Percentiles rank a stretch among this genome's conserved stretches.
These are phyloP conservation scores for Aureobasidium sp. DNA, from an alignment of 2,329 filamentous ascomycete genomes.

Conservation along the genomic window DNA sequence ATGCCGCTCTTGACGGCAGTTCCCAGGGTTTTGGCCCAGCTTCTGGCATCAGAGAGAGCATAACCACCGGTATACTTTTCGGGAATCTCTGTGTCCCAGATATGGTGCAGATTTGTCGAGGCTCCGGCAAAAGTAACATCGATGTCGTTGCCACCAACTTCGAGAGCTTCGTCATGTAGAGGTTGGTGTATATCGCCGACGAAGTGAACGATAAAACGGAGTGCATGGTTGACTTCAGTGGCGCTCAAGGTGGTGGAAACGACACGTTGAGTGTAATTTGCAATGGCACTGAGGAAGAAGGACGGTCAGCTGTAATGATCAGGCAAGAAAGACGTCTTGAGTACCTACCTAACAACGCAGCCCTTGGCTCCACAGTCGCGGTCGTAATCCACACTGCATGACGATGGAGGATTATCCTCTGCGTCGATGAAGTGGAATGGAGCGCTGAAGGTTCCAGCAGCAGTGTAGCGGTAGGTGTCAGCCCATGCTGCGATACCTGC, in stretches of 20 bases:
- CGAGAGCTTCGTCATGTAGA: constrained; percentile 61
- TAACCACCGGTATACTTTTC: constrained; percentile 47
- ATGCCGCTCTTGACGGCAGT: constrained; percentile 42
- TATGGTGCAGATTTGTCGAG: constrained; percentile 47
- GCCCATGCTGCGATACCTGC: constrained; percentile 62
- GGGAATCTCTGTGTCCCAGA: constrained; percentile 51
- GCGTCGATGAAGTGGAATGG: constrained; percentile 60
- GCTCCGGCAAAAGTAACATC: constrained; percentile 48
- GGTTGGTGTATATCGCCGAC: constrained; percentile 82
- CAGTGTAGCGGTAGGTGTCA: constrained; percentile 55
- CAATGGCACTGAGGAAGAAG: constrained; percentile 53
- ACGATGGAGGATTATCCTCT: constrained; percentile 47
- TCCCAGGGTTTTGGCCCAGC: constrained; percentile 43
- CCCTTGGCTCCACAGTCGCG: constrained; percentile 57
- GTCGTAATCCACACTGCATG: constrained; percentile 54
- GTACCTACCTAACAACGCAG: constrained; percentile 46
- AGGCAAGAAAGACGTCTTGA: too few relatives aligned
- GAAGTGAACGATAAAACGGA: constrained; percentile 59
- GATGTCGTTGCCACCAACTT: constrained; percentile 49
- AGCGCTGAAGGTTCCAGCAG: constrained; percentile 53
- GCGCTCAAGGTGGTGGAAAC: constrained; percentile 33
- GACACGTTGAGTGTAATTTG: constrained; percentile 55
- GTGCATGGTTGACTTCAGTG: constrained; percentile 45
- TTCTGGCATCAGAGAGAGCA: constrained; percentile 39
- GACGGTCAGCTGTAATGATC: too few relatives aligned